Base-by-base conservation (phyloP, 306 rosid genomes). In the Delonix regia region DNA sequence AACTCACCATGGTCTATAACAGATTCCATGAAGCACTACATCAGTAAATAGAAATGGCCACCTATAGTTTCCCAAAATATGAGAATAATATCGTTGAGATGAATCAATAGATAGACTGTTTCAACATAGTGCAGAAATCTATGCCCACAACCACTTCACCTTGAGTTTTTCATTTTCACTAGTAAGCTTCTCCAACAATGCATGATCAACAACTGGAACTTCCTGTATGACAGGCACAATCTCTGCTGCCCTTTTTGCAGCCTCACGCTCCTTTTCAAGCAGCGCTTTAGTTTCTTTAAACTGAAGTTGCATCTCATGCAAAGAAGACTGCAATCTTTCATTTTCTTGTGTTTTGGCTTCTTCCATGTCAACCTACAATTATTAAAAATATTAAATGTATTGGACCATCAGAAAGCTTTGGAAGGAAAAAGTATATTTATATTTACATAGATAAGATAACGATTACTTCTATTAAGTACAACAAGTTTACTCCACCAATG, bases 181-280 rank as follows among this genome's bases (percentile, higher is more conserved):
- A 21, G 82, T 79, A 66, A 91, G 94, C 89, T 89, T 91, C 84
- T 91, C 94, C 77, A 91, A 25, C 91, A 88, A 79, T 73, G 84
- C 88, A 79, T 86, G 84, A 83, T 93, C 98, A 80, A 91, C 71
- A 85, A 91, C 97, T 60, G 97, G 94, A 89, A 93, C 87, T 87
- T 91, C 93, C 49, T 91, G 89, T 83, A 93, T 81, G 12, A 87
- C 12, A 12, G 98, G 93, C 25, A 42, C 86, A 36, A 61, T 81
- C 83, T 88, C 90, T 34, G 70, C 86, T 55, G 72, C 91, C 62
- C 72, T 87, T 86, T 80, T 88, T 36, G 85, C 83, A 68, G 85
- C 83, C 57, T 88, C 94, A 24, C 70, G 49, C 85, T 91, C 97
- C 82, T 88, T 88, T 73, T 86, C 97, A 73, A 93, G 89, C 78